A percentile compares a stretch with the other conserved stretches of the same genome.
Evolutionary conservation across 140 eudicot species (phyloP).

Genomic region (Ambrosia hybrid): DNA sequence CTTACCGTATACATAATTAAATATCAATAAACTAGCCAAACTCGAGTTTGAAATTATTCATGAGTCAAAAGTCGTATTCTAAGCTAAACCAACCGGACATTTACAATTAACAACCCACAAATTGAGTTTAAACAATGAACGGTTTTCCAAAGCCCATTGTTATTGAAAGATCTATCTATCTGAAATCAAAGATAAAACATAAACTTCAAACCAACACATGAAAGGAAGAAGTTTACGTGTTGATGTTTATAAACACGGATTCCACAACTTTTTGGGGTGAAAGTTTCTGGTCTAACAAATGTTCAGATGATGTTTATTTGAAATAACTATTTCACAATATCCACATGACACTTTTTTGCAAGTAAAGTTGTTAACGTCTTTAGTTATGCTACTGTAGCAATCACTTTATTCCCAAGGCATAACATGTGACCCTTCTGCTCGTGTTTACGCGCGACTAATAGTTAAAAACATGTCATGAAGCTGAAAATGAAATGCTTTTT

Average conservation of each 20-base stretch:
- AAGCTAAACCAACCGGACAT: neutral
- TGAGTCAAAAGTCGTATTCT: neutral
- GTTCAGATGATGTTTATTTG: neutral
- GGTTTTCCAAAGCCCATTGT: neutral
- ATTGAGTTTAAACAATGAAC: neutral
- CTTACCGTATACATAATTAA: neutral
- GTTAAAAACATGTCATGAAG: too few relatives aligned
- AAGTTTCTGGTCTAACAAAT: neutral
- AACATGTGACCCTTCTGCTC: too few relatives aligned
- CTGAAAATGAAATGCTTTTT: conserved; percentile 6
- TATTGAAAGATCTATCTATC: neutral
- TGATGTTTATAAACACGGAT: neutral
- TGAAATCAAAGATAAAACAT: too few relatives aligned
- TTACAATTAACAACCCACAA: too few relatives aligned
- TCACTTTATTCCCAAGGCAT: too few relatives aligned
- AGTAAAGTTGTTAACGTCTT: neutral
- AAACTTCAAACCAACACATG: too few relatives aligned
- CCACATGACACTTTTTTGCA: neutral
- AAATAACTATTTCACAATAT: neutral
- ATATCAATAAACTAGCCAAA: neutral
- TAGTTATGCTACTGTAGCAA: too few relatives aligned
- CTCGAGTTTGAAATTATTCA: neutral
- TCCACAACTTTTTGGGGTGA: too few relatives aligned
- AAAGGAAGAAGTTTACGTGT: neutral
- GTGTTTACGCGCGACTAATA: too few relatives aligned